Base-by-base conservation (phyloP, 2,329 filamentous ascomycete genomes). In the Teratosphaeria nubilosa region DNA sequence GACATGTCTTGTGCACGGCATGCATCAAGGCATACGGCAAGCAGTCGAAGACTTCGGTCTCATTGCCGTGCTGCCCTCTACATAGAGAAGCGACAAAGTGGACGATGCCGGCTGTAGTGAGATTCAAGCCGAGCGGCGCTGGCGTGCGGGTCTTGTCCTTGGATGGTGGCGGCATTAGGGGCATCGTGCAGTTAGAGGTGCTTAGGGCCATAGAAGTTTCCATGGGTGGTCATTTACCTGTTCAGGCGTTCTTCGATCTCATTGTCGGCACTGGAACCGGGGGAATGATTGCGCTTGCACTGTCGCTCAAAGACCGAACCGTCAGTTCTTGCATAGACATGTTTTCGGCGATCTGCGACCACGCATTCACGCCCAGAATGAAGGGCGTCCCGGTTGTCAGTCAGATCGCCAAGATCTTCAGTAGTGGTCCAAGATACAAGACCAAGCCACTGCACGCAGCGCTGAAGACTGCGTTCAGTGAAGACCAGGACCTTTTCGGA, bases 211-310 rank as follows among this genome's bases (percentile, higher is more conserved):
- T 80, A 10, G 73, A 80, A 60, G 66, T 65, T 24, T 68, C 67
- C 4, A 62, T 79, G 1, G 75, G 73, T 1, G 65, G 68, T 9
- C 65, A 68, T 5, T 60, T 80, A 1, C 70, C 72, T 0, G 72
- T 80, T 2, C 75, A 74, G 54, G 65, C 65, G 3, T 80, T 80
- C 64, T 79, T 80, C 58, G 78, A 80, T 58, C 69, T 80, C 2
- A 75, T 80, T 22, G 73, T 78, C 6, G 76, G 76, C 4, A 76
- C 74, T n/a, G 68, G 69, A 2, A 76, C 75, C 22, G 78, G 78
- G 13, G 78, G 76, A 3, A 66, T 79, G 13, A 69, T 79, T 27
- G 75, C 75, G 2, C 69, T 77, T 14, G 75, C 72, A 1, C 68
- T 80, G 7, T 73, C 68, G 1, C 64, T 70, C 25, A 71, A 73